These are phyloP conservation scores for Scytalidium sp. DNA, from an alignment of 2,329 filamentous ascomycete genomes.

Conservation along the genomic window DNA sequence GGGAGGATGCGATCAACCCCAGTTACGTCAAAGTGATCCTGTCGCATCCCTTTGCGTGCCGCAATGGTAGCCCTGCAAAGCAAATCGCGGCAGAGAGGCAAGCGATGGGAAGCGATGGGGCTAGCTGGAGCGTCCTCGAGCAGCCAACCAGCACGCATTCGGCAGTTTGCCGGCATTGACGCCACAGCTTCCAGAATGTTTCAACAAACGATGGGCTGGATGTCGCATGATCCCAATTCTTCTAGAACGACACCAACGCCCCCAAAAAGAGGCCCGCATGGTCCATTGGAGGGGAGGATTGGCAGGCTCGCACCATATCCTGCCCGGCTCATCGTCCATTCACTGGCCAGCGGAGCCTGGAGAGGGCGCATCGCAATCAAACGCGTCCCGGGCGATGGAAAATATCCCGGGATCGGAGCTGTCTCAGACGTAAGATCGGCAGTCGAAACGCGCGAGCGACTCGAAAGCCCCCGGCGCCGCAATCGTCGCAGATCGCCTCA, in stretches of 20 bases:
- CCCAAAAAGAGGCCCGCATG: background rate
- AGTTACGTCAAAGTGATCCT: background rate
- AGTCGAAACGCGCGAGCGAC: background rate
- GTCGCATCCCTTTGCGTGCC: background rate
- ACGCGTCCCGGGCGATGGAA: background rate
- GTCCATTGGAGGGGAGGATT: no score
- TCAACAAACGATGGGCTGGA: background rate
- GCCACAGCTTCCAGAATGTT: constrained; percentile 4
- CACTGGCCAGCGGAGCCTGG: background rate
- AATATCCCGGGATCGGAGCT: background rate
- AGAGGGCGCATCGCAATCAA: background rate
- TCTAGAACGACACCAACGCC: background rate
- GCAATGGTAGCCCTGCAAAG: background rate
- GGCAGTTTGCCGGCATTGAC: constrained; percentile 8
- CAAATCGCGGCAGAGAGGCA: background rate
- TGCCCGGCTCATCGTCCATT: background rate
- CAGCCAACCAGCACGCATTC: constrained; percentile 2
- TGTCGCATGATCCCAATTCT: background rate
- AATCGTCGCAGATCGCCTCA: background rate
- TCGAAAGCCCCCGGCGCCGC: background rate
- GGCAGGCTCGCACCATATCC: background rate
- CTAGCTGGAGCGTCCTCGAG: background rate
- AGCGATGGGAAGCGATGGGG: background rate
- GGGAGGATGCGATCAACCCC: no score
- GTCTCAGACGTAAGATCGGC: background rate